These are phyloP conservation scores for Aspergillus fumigatiaffinis DNA, from an alignment of 2,329 filamentous ascomycete species.

Conservation along the genomic window DNA sequence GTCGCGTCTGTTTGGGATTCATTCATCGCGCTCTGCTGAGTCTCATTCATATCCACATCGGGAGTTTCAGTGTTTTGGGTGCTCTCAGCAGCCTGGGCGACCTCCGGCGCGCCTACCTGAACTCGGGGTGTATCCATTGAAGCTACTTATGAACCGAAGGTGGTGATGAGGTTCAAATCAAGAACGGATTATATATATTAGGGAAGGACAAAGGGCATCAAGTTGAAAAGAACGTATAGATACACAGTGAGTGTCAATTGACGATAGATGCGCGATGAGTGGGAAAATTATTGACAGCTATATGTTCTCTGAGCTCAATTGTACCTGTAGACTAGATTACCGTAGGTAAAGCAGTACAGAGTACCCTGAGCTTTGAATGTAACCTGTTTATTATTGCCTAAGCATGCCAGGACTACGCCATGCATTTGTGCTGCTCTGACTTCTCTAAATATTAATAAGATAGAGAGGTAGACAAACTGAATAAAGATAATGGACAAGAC, in stretches of 20 bases:
- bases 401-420: not conserved
- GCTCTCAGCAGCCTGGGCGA: not conserved
- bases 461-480: not conserved
- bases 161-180: not conserved
- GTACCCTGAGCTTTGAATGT: not conserved
- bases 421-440: not conserved
- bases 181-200: not conserved
- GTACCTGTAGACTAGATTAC: not conserved
- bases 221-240: not conserved
- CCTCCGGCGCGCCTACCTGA: conserved; percentile 11
- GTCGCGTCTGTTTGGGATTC: conserved; percentile 13
- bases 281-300: not conserved
- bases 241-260: not conserved
- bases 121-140: conserved; percentile 20
- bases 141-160: not conserved
- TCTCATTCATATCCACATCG: conserved; percentile 26
- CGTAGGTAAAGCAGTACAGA: not conserved
- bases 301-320: not conserved
- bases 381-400: not conserved
- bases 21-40: conserved; percentile 13
- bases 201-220: not conserved
- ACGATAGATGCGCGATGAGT: not conserved
- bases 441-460: not conserved
- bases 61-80: conserved; percentile 6
- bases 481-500: not conserved